Evolutionary conservation across 345 rosid genomes (phyloP).

Genomic region (Aquilaria malaccensis): DNA sequence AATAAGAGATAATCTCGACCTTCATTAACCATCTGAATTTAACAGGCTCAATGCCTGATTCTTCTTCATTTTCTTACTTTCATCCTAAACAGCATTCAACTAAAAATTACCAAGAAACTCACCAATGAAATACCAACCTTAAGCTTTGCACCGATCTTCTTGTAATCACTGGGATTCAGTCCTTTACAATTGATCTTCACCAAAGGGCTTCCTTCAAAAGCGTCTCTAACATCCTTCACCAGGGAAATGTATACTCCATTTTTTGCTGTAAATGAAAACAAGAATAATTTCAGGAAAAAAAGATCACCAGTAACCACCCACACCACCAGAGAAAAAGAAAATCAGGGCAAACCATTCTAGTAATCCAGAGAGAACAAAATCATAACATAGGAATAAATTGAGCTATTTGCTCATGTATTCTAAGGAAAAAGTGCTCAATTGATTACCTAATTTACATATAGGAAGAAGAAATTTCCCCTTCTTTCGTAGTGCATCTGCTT

Average conservation of each 20-base stretch:
- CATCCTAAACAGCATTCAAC: not conserved
- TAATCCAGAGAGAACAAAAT: conserved; percentile 1
- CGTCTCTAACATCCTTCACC: conserved; percentile 73
- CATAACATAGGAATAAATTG: not conserved
- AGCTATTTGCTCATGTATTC: too few species aligned
- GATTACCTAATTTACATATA: conserved; percentile 74
- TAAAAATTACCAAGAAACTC: not conserved
- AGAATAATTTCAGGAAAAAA: not conserved
- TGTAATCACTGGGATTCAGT: conserved; percentile 79
- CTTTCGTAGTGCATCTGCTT: conserved; percentile 53
- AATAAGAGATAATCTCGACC: too few species aligned
- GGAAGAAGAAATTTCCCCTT: conserved; percentile 76
- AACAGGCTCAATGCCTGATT: too few species aligned
- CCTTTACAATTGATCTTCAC: conserved; percentile 82
- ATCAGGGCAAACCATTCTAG: not conserved
- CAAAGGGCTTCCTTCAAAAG: conserved; percentile 78
- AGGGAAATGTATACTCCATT: conserved; percentile 76
- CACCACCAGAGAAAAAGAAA: too few species aligned
- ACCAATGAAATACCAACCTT: conserved; percentile 34
- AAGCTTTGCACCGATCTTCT: conserved; percentile 92
- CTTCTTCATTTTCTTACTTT: too few species aligned
- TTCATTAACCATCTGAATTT: too few species aligned
- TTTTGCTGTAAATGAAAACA: conserved; percentile 49
- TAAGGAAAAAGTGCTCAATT: not conserved
- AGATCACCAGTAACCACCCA: not conserved